Base-by-base conservation (phyloP, 1,284 basidiomycete genomes). In the Cryptococcus wingfieldii region DNA sequence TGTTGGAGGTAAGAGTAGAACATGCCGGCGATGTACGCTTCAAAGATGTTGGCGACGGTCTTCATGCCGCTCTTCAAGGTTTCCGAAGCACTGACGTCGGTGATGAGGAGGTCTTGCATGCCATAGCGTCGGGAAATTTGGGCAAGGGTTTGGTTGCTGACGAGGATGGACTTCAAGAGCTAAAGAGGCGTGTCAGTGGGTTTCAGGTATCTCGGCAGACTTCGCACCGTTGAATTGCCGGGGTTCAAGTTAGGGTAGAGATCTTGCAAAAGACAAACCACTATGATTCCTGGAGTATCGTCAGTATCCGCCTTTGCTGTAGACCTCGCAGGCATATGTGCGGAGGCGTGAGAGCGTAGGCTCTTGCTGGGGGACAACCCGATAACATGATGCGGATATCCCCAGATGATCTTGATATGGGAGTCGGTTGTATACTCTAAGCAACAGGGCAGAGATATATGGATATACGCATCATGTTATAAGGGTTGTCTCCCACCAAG, bases 21-120 rank as follows among this genome's bases (percentile, higher is more conserved):
- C 5, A 73, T 56, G 10, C 66, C 71, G 5, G 70, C 71, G 38
- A 72, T 58, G 59, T 74, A 72, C 14, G 70, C 66, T 55, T 75
- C 71, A 45, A 75, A 70, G 27, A 71, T 38, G 47, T 68, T 65
- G 13, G 69, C 73, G 1, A 55, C 54, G 13, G 62, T 53, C 51
- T 68, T 67, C 38, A 61, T 60, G 23, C 62, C 56, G 13, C 52
- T 43, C 13, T 45, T 45, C 7, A 67, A 55, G n/a, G 50, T 62
- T 25, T 52, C 51, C 5, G 57, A 51, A 3, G 38, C 28, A 38
- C 61, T 55, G 5, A 59, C 55, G 1, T 54, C 50, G n/a, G 66
- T 64, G 27, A 65, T 55, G 16, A 74, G 50, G 4, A 49, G 59
- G 18, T 60, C 53, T 14, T 61, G 61, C 13, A 72, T 43, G 19